phyloP scores from a whole-genome alignment of 441 rosid genomes.

The Manihot esculenta region DNA sequence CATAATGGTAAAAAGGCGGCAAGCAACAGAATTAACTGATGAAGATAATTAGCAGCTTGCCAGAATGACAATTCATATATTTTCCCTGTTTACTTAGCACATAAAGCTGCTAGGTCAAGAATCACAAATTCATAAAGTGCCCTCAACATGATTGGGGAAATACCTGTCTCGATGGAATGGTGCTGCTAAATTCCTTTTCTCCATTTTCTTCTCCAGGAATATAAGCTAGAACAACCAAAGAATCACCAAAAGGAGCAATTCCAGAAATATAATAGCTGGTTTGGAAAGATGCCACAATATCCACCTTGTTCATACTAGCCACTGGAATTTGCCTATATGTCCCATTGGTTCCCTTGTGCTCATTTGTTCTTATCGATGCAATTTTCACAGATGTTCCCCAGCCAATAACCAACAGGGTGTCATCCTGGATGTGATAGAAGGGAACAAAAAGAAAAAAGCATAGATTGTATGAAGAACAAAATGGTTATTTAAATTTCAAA shows the following conservation, averaged over 20 bases:
- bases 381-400: constrained; percentile 94
- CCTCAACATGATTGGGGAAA: constrained; percentile 14
- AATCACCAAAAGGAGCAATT: constrained; percentile 99
- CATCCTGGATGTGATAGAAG: constrained; percentile 55
- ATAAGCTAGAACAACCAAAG: constrained; percentile 96
- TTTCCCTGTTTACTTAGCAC: background rate
- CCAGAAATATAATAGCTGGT: constrained; percentile 98
- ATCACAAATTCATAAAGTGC: background rate
- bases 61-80: background rate
- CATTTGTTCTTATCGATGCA: constrained; percentile 76
- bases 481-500: background rate
- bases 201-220: constrained; percentile 83
- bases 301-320: constrained; percentile 81
- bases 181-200: constrained; percentile 73
- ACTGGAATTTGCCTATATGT: constrained; percentile 48
- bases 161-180: constrained; percentile 87
- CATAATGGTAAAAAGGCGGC: background rate
- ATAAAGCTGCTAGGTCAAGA: background rate
- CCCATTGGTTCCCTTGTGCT: constrained; percentile 62
- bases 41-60: background rate
- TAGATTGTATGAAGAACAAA: constrained; percentile 1
- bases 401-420: constrained; percentile 90
- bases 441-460: constrained; percentile 16
- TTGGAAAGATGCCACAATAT: constrained; percentile 95
- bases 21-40: background rate